Evolutionary conservation across 2,329 filamentous ascomycete genomes (phyloP).

Genomic region (Leptographium wingfieldii): DNA sequence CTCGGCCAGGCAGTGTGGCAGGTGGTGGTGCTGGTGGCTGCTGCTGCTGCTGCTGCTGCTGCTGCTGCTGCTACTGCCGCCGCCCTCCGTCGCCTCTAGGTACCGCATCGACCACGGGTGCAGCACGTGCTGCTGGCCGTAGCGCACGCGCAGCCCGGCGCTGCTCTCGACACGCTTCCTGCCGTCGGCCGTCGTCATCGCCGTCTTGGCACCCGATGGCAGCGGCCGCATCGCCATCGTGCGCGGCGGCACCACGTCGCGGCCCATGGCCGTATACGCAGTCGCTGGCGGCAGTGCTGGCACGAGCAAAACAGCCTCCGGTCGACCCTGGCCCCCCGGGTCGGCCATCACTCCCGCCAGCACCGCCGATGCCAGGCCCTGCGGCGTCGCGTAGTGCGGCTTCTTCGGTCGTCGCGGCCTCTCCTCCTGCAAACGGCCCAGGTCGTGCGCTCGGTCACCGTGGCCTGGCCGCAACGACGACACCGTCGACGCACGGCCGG

Average conservation of each 20-base stretch:
- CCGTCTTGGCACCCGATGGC: neutral
- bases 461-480: too few relatives aligned
- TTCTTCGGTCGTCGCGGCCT: too few relatives aligned
- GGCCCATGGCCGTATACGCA: constrained; percentile 1
- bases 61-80: neutral
- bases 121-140: constrained; percentile 15
- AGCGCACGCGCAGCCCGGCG: constrained; percentile 1
- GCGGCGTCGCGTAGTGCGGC: neutral
- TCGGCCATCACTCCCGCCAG: neutral
- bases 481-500: too few relatives aligned
- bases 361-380: neutral
- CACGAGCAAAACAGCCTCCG: neutral
- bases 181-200: neutral
- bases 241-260: constrained; percentile 13
- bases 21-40: neutral
- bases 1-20: constrained; percentile 13
- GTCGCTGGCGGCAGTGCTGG: neutral
- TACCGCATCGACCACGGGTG: constrained; percentile 15
- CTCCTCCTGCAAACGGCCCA: too few relatives aligned
- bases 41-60: neutral
- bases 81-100: constrained; percentile 13
- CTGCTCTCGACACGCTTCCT: neutral
- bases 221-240: constrained; percentile 2
- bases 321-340: neutral
- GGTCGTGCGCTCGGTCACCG: too few relatives aligned